Conservation (phyloP, 805 yeast species). For the Teunomyces gatunensis region DNA sequence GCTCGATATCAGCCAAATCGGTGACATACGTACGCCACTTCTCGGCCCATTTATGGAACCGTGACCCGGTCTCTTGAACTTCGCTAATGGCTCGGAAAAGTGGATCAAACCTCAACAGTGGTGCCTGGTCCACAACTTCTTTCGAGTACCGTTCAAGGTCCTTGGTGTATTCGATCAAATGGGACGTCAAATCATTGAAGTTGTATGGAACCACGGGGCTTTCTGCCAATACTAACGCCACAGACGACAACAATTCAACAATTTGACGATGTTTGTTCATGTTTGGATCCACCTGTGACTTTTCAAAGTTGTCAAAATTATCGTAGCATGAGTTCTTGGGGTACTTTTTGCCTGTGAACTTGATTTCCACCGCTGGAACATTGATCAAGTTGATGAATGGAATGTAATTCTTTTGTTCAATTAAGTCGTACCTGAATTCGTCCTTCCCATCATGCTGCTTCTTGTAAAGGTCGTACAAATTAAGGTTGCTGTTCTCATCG, state of each 20-base stretch:
- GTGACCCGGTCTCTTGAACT: constrained; percentile 36
- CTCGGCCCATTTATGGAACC: constrained; percentile 51
- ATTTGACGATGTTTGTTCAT: constrained; percentile 56
- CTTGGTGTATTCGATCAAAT: constrained; percentile 41
- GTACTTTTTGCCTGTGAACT: constrained; percentile 41
- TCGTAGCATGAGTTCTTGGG: constrained; percentile 65
- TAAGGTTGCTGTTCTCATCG: constrained; percentile 8
- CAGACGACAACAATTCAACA: constrained; percentile 51
- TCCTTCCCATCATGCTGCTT: constrained; percentile 22
- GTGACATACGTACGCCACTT: constrained; percentile 57
- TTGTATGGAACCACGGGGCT: constrained; percentile 74
- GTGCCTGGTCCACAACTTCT: constrained; percentile 11
- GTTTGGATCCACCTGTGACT: constrained; percentile 48
- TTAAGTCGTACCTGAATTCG: constrained; percentile 28
- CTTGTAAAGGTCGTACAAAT: constrained; percentile 27
- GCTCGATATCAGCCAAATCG: constrained; percentile 57
- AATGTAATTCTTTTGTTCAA: constrained; percentile 57
- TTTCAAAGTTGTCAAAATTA: constrained; percentile 53
- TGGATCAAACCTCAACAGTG: constrained; percentile 21
- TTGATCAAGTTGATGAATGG: constrained; percentile 67
- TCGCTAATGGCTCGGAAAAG: constrained; percentile 24
- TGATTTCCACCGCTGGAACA: constrained; percentile 65
- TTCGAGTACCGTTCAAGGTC: constrained; percentile 46
- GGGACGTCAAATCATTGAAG: constrained; percentile 44
- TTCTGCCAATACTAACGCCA: constrained; percentile 63